These are phyloP conservation scores for Rhodotorula toruloides DNA, from an alignment of 768 basidiomycete species.

Conservation along the genomic window DNA sequence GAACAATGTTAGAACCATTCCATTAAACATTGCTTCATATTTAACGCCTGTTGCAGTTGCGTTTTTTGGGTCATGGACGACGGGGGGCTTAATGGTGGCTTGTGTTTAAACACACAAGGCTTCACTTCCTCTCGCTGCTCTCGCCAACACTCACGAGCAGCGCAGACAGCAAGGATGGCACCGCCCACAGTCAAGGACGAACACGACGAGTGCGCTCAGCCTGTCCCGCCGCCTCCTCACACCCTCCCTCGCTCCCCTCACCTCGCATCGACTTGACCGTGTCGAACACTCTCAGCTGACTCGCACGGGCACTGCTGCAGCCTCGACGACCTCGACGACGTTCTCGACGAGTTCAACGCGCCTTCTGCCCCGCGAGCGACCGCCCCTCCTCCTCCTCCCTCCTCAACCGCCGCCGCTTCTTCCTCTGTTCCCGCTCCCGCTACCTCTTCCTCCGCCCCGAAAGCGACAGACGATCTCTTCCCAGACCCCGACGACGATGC, in stretches of 20 bases:
- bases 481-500: slow-evolving; percentile 33
- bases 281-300: neutral
- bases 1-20: too few relatives aligned
- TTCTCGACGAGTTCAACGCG: slow-evolving; percentile 38
- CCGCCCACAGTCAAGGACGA: slow-evolving; percentile 22
- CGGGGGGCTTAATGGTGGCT: too few relatives aligned
- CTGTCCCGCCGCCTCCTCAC: neutral
- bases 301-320: neutral
- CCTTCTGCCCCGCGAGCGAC: neutral
- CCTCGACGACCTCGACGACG: slow-evolving; percentile 38
- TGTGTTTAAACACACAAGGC: too few relatives aligned
- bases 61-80: too few relatives aligned
- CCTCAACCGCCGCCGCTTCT: neutral
- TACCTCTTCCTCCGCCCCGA: neutral
- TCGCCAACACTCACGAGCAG: neutral
- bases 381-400: neutral
- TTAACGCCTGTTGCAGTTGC: too few relatives aligned
- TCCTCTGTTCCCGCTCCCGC: neutral
- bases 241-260: neutral
- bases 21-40: too few relatives aligned
- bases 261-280: neutral
- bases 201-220: slow-evolving; percentile 8
- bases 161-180: neutral
- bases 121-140: neutral
- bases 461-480: slow-evolving; percentile 2